Evolutionary conservation across 768 basidiomycete species (phyloP).

Genomic region (Lactarius akahatsu): DNA sequence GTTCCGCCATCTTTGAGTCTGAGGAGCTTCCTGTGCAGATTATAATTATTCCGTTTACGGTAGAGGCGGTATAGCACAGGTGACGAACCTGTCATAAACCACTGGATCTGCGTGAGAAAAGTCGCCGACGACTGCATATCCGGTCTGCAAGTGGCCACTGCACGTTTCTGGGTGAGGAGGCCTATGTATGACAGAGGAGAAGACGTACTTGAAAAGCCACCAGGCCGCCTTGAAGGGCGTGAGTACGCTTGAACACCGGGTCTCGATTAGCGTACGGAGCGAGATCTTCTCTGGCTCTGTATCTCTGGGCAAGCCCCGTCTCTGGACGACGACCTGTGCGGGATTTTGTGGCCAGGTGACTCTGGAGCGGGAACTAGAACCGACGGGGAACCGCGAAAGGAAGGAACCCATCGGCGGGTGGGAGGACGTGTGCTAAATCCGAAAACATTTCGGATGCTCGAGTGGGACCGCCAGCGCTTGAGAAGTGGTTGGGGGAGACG

Average conservation of each 20-base stretch:
- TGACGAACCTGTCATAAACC: conserved; percentile 52
- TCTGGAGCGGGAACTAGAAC: conserved; percentile 2
- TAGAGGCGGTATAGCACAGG: not conserved
- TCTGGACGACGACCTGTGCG: conserved; percentile 5
- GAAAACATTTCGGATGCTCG: not conserved
- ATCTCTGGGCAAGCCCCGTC: conserved; percentile 3
- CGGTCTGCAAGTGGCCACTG: conserved; percentile 60
- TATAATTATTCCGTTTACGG: not conserved
- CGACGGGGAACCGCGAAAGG: not conserved
- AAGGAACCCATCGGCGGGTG: not conserved
- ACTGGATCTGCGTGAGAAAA: conserved; percentile 57
- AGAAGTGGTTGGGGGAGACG: not conserved
- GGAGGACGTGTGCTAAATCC: not conserved
- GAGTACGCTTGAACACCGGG: conserved; percentile 34
- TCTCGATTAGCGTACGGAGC: conserved; percentile 32
- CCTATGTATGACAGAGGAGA: not conserved
- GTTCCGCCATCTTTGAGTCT: conserved; percentile 62
- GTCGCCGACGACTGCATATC: conserved; percentile 58
- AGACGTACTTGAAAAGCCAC: conserved; percentile 36
- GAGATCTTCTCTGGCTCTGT: conserved; percentile 21
- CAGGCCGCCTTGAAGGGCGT: conserved; percentile 34
- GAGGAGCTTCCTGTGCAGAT: conserved; percentile 44
- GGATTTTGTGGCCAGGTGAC: conserved; percentile 15
- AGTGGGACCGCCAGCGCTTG: not conserved
- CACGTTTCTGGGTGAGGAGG: not conserved